These are phyloP conservation scores for Fraxinus americana DNA, from an alignment of 257 asterid genomes.

Conservation along the genomic window DNA sequence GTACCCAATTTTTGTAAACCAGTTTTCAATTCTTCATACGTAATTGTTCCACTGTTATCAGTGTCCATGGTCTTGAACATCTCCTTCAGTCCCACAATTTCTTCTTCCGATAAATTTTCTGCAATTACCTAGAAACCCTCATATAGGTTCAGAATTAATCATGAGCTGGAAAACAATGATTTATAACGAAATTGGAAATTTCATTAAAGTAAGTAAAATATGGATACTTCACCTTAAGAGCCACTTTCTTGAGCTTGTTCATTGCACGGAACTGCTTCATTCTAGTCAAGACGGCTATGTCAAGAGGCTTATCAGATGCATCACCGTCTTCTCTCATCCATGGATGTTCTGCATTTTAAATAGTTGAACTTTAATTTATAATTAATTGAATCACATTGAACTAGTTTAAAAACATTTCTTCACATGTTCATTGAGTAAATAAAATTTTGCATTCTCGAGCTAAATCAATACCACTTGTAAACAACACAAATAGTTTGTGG, in stretches of 20 bases:
- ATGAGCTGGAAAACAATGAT: no score
- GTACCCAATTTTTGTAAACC: constrained; percentile 93
- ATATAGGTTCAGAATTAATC: background rate
- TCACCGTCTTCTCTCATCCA: constrained; percentile 98
- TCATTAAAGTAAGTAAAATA: no score
- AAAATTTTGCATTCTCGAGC: background rate
- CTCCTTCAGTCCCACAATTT: constrained; percentile 93
- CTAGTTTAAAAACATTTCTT: background rate
- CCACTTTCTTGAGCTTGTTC: constrained; percentile 98
- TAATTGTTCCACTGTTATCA: constrained; percentile 88
- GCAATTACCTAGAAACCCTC: constrained; percentile 71
- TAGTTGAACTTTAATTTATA: background rate
- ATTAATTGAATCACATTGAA: background rate
- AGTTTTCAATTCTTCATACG: constrained; percentile 87
- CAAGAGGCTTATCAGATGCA: constrained; percentile 92
- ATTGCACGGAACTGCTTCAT: constrained; percentile 97
- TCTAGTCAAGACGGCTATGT: constrained; percentile 81
- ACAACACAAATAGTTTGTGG: background rate
- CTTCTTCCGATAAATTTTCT: constrained; percentile 92
- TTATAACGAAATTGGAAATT: no score
- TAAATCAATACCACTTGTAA: background rate
- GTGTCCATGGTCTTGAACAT: constrained; percentile 96
- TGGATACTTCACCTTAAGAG: constrained; percentile 62
- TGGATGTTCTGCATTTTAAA: constrained; percentile 68
- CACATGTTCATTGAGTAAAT: no score